These are phyloP conservation scores for Trametes elegans DNA, from an alignment of 768 basidiomycete genomes.

Conservation along the genomic window DNA sequence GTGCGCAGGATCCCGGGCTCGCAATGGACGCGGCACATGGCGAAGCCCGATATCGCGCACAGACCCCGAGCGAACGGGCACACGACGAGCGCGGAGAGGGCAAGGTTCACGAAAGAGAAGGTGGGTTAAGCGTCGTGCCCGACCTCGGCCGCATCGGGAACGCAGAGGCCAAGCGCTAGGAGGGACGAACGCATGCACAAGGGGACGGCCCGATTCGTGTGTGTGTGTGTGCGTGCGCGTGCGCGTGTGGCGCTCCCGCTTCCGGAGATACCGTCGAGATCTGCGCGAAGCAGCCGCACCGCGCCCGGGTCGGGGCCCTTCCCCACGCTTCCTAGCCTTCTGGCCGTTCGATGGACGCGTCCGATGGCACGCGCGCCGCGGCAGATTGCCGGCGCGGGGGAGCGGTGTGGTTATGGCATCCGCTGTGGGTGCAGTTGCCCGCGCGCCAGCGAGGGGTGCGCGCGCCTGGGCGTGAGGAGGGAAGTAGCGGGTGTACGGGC, in stretches of 20 bases:
- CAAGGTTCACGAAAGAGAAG: too few relatives aligned
- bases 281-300: neutral
- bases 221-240: neutral
- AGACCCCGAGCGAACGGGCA: too few relatives aligned
- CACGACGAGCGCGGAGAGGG: too few relatives aligned
- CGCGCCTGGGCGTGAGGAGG: neutral
- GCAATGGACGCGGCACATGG: too few relatives aligned
- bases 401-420: neutral
- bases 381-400: neutral
- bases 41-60: too few relatives aligned
- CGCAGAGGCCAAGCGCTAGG: neutral
- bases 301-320: too few relatives aligned
- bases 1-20: too few relatives aligned
- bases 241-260: neutral
- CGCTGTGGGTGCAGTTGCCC: neutral
- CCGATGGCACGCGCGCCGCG: neutral
- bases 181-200: neutral
- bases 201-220: neutral
- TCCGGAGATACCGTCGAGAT: neutral
- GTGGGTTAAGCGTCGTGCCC: too few relatives aligned
- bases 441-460: too few relatives aligned
- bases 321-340: too few relatives aligned
- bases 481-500: slow-evolving; percentile 10
- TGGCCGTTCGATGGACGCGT: too few relatives aligned
- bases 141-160: neutral